These are phyloP conservation scores for Lasiodiplodia sp. DNA, from an alignment of 2,329 filamentous ascomycete species.

Conservation along the genomic window DNA sequence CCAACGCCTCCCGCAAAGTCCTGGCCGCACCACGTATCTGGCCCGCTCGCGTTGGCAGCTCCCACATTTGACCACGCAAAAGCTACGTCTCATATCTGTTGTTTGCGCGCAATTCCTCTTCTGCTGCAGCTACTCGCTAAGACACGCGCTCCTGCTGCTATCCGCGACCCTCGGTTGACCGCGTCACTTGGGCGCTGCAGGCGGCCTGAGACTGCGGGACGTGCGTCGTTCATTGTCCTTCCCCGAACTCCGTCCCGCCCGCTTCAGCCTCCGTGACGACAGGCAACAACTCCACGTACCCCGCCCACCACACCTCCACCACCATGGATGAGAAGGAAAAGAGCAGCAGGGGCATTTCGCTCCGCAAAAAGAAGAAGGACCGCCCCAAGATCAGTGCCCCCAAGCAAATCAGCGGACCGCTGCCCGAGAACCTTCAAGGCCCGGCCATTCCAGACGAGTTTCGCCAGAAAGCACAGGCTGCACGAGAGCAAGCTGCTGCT, in stretches of 20 bases:
- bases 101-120: too few relatives aligned
- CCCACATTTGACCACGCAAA: neutral
- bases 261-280: constrained; percentile 23
- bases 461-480: constrained; percentile 14
- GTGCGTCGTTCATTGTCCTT: constrained; percentile 24
- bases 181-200: neutral
- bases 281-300: neutral
- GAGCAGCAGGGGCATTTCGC: constrained; percentile 61
- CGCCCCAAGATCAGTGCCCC: constrained; percentile 67
- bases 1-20: constrained; percentile 12
- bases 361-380: constrained; percentile 66
- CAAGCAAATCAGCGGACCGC: constrained; percentile 60
- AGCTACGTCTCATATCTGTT: too few relatives aligned
- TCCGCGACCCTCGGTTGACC: neutral
- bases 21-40: constrained; percentile 11
- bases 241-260: constrained; percentile 27
- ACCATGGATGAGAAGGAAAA: constrained; percentile 50
- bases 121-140: neutral
- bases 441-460: constrained; percentile 29
- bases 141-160: neutral
- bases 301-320: constrained; percentile 24
- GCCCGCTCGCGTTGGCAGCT: neutral
- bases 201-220: constrained; percentile 6
- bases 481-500: neutral
- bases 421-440: constrained; percentile 32